Evolutionary conservation across 139 green algal species (phyloP).

Genomic region (Desmodesmus armatus): DNA sequence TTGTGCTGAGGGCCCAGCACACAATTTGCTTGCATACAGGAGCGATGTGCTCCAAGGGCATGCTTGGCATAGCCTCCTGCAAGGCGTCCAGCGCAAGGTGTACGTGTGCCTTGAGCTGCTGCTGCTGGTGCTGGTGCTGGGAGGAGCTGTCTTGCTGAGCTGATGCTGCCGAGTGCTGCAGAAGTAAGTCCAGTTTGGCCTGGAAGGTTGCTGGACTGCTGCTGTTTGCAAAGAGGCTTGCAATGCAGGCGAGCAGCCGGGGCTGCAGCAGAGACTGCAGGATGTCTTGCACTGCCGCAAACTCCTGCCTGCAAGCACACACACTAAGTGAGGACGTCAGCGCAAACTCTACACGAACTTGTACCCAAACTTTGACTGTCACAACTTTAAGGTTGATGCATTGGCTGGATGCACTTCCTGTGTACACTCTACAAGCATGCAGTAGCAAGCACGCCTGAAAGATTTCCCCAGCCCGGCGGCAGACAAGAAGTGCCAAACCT

Average conservation of each 20-base stretch:
- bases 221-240: neutral
- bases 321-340: too few species aligned
- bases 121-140: conserved; percentile 18
- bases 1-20: neutral
- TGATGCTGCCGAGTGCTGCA: neutral
- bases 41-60: neutral
- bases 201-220: neutral
- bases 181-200: neutral
- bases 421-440: too few species aligned
- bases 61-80: conserved; percentile 23
- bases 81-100: conserved; percentile 13
- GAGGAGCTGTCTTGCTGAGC: neutral
- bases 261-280: conserved; percentile 15
- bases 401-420: too few species aligned
- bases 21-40: neutral
- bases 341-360: too few species aligned
- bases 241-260: conserved; percentile 2
- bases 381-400: too few species aligned
- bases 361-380: too few species aligned
- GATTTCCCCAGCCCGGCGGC: too few species aligned
- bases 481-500: too few species aligned
- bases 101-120: conserved; percentile 8
- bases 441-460: too few species aligned
- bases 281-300: neutral
- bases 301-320: neutral